Conservation (phyloP, 2,329 filamentous ascomycete species). For the Alternaria burnsii region DNA sequence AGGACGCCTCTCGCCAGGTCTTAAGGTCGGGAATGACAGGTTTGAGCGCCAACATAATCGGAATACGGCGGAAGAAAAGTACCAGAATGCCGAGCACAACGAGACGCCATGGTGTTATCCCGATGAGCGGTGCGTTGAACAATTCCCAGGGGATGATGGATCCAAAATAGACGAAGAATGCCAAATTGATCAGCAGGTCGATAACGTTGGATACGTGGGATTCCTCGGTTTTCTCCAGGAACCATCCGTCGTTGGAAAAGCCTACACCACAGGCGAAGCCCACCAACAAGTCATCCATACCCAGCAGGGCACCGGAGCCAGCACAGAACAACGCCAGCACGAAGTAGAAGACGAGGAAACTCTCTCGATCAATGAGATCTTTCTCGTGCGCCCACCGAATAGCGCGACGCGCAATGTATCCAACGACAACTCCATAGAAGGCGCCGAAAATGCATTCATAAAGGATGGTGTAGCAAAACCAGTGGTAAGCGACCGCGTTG, state of each 20-base stretch:
- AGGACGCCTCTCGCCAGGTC: slow-evolving; percentile 96
- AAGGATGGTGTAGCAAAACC: slow-evolving; percentile 86
- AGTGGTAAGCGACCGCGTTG: slow-evolving; percentile 77
- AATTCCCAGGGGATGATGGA: slow-evolving; percentile 96
- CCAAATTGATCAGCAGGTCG: slow-evolving; percentile 93
- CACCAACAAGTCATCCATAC: slow-evolving; percentile 91
- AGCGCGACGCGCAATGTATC: slow-evolving; percentile 87
- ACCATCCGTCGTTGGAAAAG: slow-evolving; percentile 99
- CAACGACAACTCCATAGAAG: slow-evolving; percentile 84
- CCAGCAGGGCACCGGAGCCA: slow-evolving; percentile 88
- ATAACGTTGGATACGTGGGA: slow-evolving; percentile 99
- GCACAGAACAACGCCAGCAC: slow-evolving; percentile 95
- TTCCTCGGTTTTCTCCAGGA: slow-evolving; percentile 96
- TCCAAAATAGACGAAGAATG: slow-evolving; percentile 97
- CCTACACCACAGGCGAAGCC: slow-evolving; percentile 97
- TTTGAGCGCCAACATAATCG: slow-evolving; percentile 90
- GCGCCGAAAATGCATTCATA: slow-evolving; percentile 97
- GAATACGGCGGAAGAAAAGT: slow-evolving; percentile 93
- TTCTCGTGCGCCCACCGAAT: slow-evolving; percentile 87
- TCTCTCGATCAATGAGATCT: slow-evolving; percentile 92
- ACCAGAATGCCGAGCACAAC: slow-evolving; percentile 95
- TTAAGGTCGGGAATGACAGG: slow-evolving; percentile 96
- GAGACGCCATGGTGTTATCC: slow-evolving; percentile 85
- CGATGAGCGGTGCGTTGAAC: slow-evolving; percentile 77
- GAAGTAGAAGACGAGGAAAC: slow-evolving; percentile 98